phyloP scores from a whole-genome alignment of 805 yeast species.

The Jamesozyma jinghongensis region DNA sequence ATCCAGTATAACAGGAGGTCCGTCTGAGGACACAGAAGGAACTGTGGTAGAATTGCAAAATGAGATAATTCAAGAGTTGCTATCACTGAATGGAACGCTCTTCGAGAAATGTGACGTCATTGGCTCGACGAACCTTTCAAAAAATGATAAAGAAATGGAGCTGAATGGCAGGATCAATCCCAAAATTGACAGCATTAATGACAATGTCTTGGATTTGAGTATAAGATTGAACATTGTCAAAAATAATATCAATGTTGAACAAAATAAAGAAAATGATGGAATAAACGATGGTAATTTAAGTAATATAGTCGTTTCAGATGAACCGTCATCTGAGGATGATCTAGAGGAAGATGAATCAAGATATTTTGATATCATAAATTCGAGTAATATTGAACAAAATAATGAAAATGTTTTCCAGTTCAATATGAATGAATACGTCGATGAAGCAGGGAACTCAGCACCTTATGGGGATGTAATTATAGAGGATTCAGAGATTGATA shows the following conservation, averaged over 20 bases:
- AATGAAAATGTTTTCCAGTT: constrained; percentile 8
- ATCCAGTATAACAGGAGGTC: too few relatives aligned
- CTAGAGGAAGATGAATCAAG: constrained; percentile 5
- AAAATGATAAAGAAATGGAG: constrained; percentile 30
- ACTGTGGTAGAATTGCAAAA: background rate
- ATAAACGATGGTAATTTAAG: background rate
- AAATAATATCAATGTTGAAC: too few relatives aligned
- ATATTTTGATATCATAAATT: background rate
- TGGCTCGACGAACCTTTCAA: constrained; percentile 37
- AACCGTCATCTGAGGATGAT: background rate
- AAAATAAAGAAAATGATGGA: background rate
- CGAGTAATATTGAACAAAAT: background rate
- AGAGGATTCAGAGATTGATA: background rate
- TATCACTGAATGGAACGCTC: constrained; percentile 9
- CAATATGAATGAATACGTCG: constrained; percentile 3
- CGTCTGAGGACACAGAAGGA: background rate
- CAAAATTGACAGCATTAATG: constrained; percentile 8
- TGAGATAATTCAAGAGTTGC: constrained; percentile 4
- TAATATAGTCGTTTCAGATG: too few relatives aligned
- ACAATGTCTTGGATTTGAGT: constrained; percentile 1
- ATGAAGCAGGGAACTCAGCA: background rate
- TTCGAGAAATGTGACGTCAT: constrained; percentile 29
- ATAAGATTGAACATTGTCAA: background rate
- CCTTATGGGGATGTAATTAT: background rate
- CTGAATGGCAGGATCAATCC: constrained; percentile 16